Evolutionary conservation across 495 filamentous ascomycete genomes (phyloP), one percentile per base, ranked within the genome.

Genomic region (Aspergillus sclerotiicarbonarius): DNA sequence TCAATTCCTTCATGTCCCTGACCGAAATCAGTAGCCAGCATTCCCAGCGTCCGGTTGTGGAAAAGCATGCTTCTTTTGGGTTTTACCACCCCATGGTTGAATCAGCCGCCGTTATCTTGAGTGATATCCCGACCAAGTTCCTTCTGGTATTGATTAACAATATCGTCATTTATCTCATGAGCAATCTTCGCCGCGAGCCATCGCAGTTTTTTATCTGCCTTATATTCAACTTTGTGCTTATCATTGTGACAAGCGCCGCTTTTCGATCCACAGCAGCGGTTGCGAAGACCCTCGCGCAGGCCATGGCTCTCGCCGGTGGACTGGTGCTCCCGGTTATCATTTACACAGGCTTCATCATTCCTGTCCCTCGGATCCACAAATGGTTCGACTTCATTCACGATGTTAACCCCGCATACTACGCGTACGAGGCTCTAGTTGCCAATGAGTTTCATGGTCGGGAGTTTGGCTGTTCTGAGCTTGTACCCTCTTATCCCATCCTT

Each of bases 211-310:
- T 92, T 74, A 81, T 87, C 69, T 91, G 86, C 78, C 75, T 88
- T 58, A 76, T 90, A 35, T 82, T 90, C 63, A 80, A 83, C 3
- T 86, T 91, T 70, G 58, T 74, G 55, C 82, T 80, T 33, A 81
- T 82, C 21, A 54, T 90, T 62, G 67, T 75, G 18, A 90, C 90
- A 86, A 86, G 82, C 21, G 88, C 76, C 70, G 79, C 88, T 44
- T 95, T 94, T 81, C 83, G 91, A 12, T 84, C 83, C 7, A 89
- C 95, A 57, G 90, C 83, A 12, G 82, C 88, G n/a, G 63, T 85
- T 5, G 87, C 90, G 21, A 77, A 87, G 37, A 89, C 89, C 6
- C 71, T 93, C 18, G 82, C 84, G 0, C 73, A 78, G 55, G 73
- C 75, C 0, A 63, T 78, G 63, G 68, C 62, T 0, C 58, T 67